These are phyloP conservation scores for Salmacisia buchloeana DNA, from an alignment of 1,284 basidiomycete genomes.

Conservation along the genomic window DNA sequence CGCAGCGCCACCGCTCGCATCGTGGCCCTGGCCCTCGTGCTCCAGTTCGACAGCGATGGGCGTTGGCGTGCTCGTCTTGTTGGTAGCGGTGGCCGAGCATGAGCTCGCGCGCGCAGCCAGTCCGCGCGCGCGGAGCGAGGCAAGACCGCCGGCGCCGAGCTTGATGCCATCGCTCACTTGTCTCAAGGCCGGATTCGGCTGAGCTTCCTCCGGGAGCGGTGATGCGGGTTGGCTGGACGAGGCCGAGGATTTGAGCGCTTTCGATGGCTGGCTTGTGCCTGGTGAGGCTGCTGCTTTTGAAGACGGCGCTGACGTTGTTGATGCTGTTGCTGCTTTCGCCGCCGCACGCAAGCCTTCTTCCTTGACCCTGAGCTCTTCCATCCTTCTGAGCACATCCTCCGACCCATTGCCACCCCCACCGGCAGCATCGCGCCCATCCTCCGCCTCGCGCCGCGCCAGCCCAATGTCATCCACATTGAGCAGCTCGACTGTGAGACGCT, in stretches of 20 bases:
- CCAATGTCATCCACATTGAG: slow-evolving; percentile 66
- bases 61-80: no score
- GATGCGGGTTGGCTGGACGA: neutral
- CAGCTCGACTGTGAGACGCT: slow-evolving; percentile 81
- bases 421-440: slow-evolving; percentile 17
- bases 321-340: neutral
- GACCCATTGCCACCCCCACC: slow-evolving; percentile 13
- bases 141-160: slow-evolving; percentile 58
- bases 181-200: slow-evolving; percentile 54
- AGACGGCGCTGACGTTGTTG: slow-evolving; percentile 12
- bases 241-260: neutral
- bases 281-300: no score
- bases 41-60: no score
- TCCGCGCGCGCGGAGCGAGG: slow-evolving; percentile 59
- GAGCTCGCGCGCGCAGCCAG: neutral
- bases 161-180: slow-evolving; percentile 53
- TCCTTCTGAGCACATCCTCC: slow-evolving; percentile 13
- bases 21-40: no score
- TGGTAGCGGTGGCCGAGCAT: no score
- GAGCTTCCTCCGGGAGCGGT: slow-evolving; percentile 13
- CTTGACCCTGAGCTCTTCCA: slow-evolving; percentile 20
- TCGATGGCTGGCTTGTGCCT: neutral
- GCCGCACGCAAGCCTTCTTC: slow-evolving; percentile 16
- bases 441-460: slow-evolving; percentile 20
- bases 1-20: no score